Conservation (phyloP, 331 rosid species). For the Phaseolus coccineus region DNA sequence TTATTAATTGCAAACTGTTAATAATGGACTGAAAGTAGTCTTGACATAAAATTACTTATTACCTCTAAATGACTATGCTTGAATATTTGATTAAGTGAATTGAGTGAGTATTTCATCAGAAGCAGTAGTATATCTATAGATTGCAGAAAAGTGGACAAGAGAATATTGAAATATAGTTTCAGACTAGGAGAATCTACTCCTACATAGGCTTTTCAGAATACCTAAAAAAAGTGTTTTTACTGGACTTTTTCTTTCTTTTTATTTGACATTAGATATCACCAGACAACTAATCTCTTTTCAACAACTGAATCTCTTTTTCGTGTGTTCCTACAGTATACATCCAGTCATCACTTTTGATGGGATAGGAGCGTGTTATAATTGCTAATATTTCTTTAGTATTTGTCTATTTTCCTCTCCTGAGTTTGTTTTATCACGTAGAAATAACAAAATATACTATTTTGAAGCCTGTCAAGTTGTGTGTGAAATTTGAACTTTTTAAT, state of each 20-base stretch:
- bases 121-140: too few relatives aligned
- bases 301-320: neutral
- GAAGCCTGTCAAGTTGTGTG: conserved; percentile 1
- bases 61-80: neutral
- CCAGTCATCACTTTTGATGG: conserved; percentile 17
- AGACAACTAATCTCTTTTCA: too few relatives aligned
- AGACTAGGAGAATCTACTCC: too few relatives aligned
- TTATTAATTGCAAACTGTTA: conserved; percentile 9
- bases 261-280: too few relatives aligned
- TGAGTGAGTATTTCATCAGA: too few relatives aligned
- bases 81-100: too few relatives aligned
- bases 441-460: conserved; percentile 11
- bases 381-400: neutral
- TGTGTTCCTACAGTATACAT: neutral
- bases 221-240: too few relatives aligned
- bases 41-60: neutral
- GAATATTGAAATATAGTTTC: too few relatives aligned
- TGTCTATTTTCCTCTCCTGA: neutral
- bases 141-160: too few relatives aligned
- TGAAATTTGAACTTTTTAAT: neutral
- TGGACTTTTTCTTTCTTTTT: too few relatives aligned
- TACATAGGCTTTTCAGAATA: too few relatives aligned
- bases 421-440: conserved; percentile 18
- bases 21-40: conserved; percentile 16
- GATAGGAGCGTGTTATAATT: conserved; percentile 20